Evolutionary conservation across 2,329 filamentous ascomycete genomes (phyloP).

Genomic region (Penicillium sp.): DNA sequence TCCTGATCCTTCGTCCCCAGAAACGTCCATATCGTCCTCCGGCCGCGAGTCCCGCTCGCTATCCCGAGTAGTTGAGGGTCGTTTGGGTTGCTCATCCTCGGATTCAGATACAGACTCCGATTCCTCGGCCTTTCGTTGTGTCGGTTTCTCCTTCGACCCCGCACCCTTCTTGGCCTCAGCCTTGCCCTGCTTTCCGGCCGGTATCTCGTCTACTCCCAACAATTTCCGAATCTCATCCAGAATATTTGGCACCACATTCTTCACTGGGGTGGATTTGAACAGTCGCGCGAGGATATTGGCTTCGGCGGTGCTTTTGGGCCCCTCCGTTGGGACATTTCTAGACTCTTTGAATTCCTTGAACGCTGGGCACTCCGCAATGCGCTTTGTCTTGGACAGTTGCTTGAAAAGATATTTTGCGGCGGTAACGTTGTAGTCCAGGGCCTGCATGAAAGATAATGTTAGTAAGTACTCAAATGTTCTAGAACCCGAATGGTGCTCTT

Average conservation of each 20-base stretch:
- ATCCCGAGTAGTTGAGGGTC: conserved; percentile 3
- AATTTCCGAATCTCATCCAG: conserved; percentile 41
- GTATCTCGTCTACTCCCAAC: conserved; percentile 35
- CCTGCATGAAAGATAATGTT: conserved; percentile 29
- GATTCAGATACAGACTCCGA: conserved; percentile 14
- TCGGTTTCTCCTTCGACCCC: conserved; percentile 10
- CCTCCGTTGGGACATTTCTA: conserved; percentile 37
- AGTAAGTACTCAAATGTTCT: not conserved
- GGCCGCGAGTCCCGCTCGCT: conserved; percentile 7
- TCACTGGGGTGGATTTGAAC: conserved; percentile 60
- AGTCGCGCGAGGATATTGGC: conserved; percentile 60
- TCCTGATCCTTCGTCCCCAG: conserved; percentile 27
- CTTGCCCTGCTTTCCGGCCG: conserved; percentile 16
- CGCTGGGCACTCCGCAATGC: conserved; percentile 51
- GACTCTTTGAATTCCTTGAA: conserved; percentile 44
- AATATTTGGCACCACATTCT: conserved; percentile 52
- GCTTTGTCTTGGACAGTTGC: conserved; percentile 57
- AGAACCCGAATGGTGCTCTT: not conserved
- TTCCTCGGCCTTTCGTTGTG: not conserved
- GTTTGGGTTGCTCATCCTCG: conserved; percentile 5
- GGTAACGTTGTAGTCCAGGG: conserved; percentile 50
- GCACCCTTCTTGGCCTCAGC: conserved; percentile 9
- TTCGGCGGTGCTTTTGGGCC: conserved; percentile 46
- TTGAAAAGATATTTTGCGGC: conserved; percentile 58
- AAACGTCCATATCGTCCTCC: conserved; percentile 17